phyloP scores from a whole-genome alignment of 345 rosid genomes.

The Luvunga scandens region DNA sequence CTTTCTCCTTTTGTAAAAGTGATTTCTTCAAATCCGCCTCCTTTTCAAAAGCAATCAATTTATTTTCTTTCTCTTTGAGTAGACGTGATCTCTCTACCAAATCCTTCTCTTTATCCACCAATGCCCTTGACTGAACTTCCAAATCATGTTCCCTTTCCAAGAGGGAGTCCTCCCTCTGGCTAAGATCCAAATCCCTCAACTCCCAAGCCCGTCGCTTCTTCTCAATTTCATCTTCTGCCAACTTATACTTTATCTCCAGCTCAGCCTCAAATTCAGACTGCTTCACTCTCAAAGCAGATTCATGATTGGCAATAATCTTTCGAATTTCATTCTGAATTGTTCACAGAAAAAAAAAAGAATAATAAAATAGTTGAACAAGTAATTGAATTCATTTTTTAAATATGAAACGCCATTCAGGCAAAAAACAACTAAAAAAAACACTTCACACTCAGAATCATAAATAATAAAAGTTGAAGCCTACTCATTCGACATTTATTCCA shows the following conservation, averaged over 20 bases:
- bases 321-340: conserved; percentile 58
- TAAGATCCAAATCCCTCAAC: conserved; percentile 79
- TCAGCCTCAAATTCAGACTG: conserved; percentile 75
- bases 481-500: not conserved
- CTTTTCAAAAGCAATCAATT: conserved; percentile 43
- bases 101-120: conserved; percentile 74
- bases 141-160: conserved; percentile 80
- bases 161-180: conserved; percentile 60
- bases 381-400: not conserved
- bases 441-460: not conserved
- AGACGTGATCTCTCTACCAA: conserved; percentile 42
- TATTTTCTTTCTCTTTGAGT: conserved; percentile 63
- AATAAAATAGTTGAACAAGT: not conserved
- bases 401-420: not conserved
- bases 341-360: not conserved
- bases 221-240: conserved; percentile 83
- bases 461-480: not conserved
- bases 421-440: not conserved
- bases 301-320: conserved; percentile 62
- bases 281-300: conserved; percentile 53
- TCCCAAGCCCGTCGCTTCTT: conserved; percentile 89
- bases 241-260: conserved; percentile 56
- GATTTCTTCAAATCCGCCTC: conserved; percentile 44
- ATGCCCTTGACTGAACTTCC: conserved; percentile 54
- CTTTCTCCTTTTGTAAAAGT: conserved; percentile 57